Evolutionary conservation across 192 early-diverging fungal species (phyloP), one percentile per base, ranked within the genome.

Genomic region (Oehlia diaphana): DNA sequence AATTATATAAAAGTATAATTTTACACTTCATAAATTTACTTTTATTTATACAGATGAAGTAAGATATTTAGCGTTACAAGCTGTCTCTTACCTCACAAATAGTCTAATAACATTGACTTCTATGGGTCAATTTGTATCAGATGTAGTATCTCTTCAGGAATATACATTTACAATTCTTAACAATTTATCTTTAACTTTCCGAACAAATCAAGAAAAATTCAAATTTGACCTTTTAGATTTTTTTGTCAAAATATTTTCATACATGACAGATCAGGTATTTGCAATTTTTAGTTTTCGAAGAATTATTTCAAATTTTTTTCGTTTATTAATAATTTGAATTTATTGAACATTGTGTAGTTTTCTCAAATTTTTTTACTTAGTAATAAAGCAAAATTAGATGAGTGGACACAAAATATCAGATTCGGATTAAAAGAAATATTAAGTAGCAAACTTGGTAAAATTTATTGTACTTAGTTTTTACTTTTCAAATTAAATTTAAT

Each of bases 401-500:
- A 37, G 21, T 69, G 33, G 84, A 16, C 81, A 23, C 67, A 74
- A 19, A 82, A 78, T 62, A 63, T 87, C 2, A 53, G 77, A 49
- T 31, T 26, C 28, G 84, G 86, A 4, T 71, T 85, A 58, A 78
- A 82, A 39, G 82, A 87, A 23, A 76, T 87, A 14, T 72, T 87
- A 33, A 79, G 71, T 16, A 85, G 80, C 39, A 85, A 82, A 78
- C 31, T 84, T 47, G 73, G 85, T 81, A 81, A 76, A 39, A n/a
- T n/a, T 14, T 73, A 47, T 58, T 37, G 13, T 6, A 33, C 9
- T 9, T 49, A 23, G n/a, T n/a, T 50, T 64, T 63, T 61, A 19
- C 26, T 74, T 23, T 33, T 53, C 39, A 42, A 42, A 4, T 23
- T 49, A 33, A 28, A 31, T 31, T 49, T 12, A 66, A 44, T 37